Conservation (phyloP, 805 yeast species). For the Candida yuanshanica region DNA sequence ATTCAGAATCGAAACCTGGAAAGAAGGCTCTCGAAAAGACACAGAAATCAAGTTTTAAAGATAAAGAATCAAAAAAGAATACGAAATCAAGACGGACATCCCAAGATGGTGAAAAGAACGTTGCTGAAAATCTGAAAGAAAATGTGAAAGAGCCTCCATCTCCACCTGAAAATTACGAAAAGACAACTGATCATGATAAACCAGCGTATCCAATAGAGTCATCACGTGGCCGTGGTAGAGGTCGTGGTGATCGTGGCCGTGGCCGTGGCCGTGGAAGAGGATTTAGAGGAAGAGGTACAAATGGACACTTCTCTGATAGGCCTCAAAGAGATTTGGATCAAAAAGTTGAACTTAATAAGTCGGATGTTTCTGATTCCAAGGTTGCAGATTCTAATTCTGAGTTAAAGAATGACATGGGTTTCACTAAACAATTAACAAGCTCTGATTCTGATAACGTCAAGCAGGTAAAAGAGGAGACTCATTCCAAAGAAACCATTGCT, state of each 20-base stretch:
- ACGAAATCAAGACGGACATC: not conserved
- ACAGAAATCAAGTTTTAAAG: not conserved
- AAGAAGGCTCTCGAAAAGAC: not conserved
- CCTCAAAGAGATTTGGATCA: not conserved
- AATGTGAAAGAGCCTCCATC: not conserved
- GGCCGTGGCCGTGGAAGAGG: slow-evolving; percentile 16
- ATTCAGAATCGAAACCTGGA: not conserved
- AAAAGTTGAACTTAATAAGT: too few relatives aligned
- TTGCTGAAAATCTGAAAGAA: slow-evolving; percentile 6
- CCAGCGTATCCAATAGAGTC: slow-evolving; percentile 10
- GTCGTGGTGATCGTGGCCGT: slow-evolving; percentile 9
- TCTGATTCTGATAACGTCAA: too few relatives aligned
- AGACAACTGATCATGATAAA: not conserved
- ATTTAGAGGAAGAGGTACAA: slow-evolving; percentile 20
- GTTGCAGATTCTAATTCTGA: not conserved
- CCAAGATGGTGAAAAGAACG: not conserved
- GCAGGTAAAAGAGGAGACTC: not conserved
- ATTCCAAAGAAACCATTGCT: not conserved
- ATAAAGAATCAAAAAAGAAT: not conserved
- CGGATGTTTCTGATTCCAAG: not conserved
- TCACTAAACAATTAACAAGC: too few relatives aligned
- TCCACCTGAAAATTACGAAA: too few relatives aligned
- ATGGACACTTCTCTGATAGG: not conserved
- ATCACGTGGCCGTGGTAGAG: slow-evolving; percentile 1
- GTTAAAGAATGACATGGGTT: slow-evolving; percentile 1